Evolutionary conservation across 2,329 filamentous ascomycete genomes (phyloP).

Genomic region (Grosmannia serpens): DNA sequence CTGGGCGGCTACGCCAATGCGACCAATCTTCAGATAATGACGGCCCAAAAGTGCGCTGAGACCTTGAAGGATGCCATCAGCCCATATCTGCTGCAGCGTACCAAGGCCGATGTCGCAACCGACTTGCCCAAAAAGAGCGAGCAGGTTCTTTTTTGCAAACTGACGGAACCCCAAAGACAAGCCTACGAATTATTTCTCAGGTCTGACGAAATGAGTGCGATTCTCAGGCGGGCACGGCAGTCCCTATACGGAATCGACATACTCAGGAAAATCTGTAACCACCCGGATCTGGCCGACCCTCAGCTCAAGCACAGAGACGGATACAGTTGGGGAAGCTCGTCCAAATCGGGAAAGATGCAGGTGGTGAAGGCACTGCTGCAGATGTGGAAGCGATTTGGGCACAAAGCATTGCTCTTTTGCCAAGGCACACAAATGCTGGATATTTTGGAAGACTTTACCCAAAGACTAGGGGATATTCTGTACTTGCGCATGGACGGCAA

Average conservation of each 20-base stretch:
- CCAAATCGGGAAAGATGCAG: slow-evolving; percentile 89
- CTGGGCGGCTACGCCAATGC: slow-evolving; percentile 93
- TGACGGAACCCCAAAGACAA: slow-evolving; percentile 67
- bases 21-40: slow-evolving; percentile 86
- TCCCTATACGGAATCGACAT: slow-evolving; percentile 85
- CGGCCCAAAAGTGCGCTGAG: slow-evolving; percentile 86
- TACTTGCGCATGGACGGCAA: slow-evolving; percentile 90
- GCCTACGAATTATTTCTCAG: slow-evolving; percentile 72
- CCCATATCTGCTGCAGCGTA: slow-evolving; percentile 80
- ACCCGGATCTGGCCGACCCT: slow-evolving; percentile 75
- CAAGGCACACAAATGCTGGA: slow-evolving; percentile 94
- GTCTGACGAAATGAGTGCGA: slow-evolving; percentile 77
- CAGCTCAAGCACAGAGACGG: slow-evolving; percentile 40
- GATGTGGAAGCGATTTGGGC: slow-evolving; percentile 79
- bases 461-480: slow-evolving; percentile 52
- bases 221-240: slow-evolving; percentile 62
- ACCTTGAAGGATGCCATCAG: slow-evolving; percentile 89
- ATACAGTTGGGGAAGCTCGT: slow-evolving; percentile 66
- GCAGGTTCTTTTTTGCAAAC: slow-evolving; percentile 89
- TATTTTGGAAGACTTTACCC: slow-evolving; percentile 76
- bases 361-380: slow-evolving; percentile 79
- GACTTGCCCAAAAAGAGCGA: slow-evolving; percentile 94
- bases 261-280: slow-evolving; percentile 92
- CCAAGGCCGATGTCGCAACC: slow-evolving; percentile 87
- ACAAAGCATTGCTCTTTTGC: slow-evolving; percentile 87